phyloP scores from a whole-genome alignment of 345 rosid genomes.

The Melastoma malabathricum region DNA sequence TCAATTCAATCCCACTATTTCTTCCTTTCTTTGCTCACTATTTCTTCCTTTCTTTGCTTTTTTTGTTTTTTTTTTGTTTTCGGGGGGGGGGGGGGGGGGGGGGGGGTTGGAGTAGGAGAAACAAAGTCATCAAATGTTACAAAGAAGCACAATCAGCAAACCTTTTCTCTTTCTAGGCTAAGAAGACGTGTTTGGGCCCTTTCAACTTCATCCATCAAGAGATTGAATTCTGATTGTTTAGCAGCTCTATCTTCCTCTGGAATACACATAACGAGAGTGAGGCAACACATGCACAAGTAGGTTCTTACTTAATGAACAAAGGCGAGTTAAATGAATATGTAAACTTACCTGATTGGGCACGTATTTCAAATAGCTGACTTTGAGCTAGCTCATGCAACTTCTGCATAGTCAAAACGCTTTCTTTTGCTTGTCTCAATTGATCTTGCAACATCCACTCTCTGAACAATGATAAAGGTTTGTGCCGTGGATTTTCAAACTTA shows the following conservation, averaged over 20 bases:
- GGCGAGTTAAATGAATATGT: neutral
- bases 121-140: neutral
- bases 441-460: conserved; percentile 95
- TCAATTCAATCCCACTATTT: neutral
- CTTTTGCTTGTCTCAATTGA: conserved; percentile 92
- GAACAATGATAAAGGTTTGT: conserved; percentile 7
- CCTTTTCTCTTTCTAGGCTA: conserved; percentile 98
- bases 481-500: neutral
- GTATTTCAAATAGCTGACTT: conserved; percentile 87
- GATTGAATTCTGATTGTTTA: conserved; percentile 86
- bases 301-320: neutral
- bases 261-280: neutral
- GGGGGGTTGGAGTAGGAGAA: neutral
- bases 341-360: conserved; percentile 80
- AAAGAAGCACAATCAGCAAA: conserved; percentile 3
- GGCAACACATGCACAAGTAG: neutral
- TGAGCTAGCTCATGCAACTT: conserved; percentile 97
- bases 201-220: conserved; percentile 98
- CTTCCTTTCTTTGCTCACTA: no score
- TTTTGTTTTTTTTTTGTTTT: neutral
- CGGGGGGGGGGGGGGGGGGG: neutral
- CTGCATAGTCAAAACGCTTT: conserved; percentile 88
- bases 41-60: neutral
- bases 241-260: conserved; percentile 89
- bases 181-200: conserved; percentile 91